Evolutionary conservation across 176 grass and related monocot species (phyloP).

Genomic region (Avena atlantica): DNA sequence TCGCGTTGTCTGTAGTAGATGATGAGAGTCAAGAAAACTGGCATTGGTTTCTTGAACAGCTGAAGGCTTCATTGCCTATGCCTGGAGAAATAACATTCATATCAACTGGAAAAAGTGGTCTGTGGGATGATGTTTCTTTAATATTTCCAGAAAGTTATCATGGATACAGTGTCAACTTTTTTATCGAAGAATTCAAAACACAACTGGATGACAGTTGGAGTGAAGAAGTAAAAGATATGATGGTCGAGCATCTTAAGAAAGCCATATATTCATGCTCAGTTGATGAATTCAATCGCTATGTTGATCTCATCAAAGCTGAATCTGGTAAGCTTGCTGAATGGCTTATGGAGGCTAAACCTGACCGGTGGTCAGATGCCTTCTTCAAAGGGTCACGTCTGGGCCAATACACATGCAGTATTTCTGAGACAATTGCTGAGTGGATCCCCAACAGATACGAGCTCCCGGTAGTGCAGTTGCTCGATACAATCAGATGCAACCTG

Average conservation of each 20-base stretch:
- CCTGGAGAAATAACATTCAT: slow-evolving; percentile 65
- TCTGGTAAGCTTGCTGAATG: slow-evolving; percentile 75
- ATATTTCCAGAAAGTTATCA: slow-evolving; percentile 67
- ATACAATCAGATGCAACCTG: slow-evolving; percentile 69
- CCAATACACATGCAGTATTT: slow-evolving; percentile 60
- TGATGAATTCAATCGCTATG: slow-evolving; percentile 67
- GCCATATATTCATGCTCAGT: slow-evolving; percentile 61
- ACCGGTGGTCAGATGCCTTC: slow-evolving; percentile 77
- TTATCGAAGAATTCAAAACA: slow-evolving; percentile 77
- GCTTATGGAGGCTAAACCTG: slow-evolving; percentile 73
- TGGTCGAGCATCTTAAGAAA: slow-evolving; percentile 61
- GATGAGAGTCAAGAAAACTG: slow-evolving; percentile 65
- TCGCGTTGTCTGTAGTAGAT: slow-evolving; percentile 69
- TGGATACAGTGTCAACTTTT: slow-evolving; percentile 62
- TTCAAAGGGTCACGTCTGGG: slow-evolving; percentile 73
- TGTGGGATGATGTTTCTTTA: slow-evolving; percentile 55
- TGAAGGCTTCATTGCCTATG: slow-evolving; percentile 58
- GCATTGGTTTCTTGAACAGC: slow-evolving; percentile 78
- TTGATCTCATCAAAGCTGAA: slow-evolving; percentile 68
- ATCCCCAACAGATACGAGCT: slow-evolving; percentile 67
- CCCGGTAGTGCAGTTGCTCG: slow-evolving; percentile 69
- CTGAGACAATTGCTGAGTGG: slow-evolving; percentile 66
- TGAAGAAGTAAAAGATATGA: slow-evolving; percentile 67
- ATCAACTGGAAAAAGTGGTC: slow-evolving; percentile 60
- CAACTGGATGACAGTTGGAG: slow-evolving; percentile 63